phyloP scores from a whole-genome alignment of 768 basidiomycete species.

The Hysterangium stoloniferum region DNA sequence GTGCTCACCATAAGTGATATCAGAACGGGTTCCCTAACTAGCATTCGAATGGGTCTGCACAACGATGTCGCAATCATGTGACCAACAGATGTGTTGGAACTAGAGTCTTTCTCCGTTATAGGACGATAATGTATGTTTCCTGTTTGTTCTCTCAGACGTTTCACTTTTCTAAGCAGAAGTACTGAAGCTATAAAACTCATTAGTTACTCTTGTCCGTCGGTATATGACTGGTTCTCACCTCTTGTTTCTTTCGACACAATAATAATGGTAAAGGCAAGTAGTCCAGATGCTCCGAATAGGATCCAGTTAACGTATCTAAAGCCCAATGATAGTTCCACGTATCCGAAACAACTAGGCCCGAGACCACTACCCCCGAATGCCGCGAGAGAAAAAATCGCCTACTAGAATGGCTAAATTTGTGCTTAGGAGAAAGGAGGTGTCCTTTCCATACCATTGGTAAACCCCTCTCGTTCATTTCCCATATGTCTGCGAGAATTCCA shows the following conservation, averaged over 20 bases:
- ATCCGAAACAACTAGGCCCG: neutral
- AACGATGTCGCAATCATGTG: conserved; percentile 1
- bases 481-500: conserved; percentile 8
- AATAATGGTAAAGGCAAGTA: neutral
- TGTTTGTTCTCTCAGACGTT: neutral
- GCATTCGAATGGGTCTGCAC: neutral
- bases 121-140: conserved; percentile 2
- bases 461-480: conserved; percentile 5
- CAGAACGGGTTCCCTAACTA: conserved; percentile 4
- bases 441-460: conserved; percentile 4
- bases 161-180: conserved; percentile 3
- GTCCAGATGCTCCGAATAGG: neutral
- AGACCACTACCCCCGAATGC: conserved; percentile 5
- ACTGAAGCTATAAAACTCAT: neutral
- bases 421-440: neutral
- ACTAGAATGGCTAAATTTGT: neutral
- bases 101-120: conserved; percentile 5
- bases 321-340: conserved; percentile 2
- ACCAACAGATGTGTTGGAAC: neutral
- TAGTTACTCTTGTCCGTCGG: neutral
- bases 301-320: conserved; percentile 9
- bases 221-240: neutral
- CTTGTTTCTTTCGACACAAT: conserved; percentile 5
- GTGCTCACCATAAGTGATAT: conserved; percentile 1
- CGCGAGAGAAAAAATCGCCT: conserved; percentile 7